A percentile compares a stretch with the other conserved stretches of the same genome.
These are phyloP conservation scores for Pseudognaphalium luteoalbum DNA, from an alignment of 129 eudicot species.

Conservation along the genomic window DNA sequence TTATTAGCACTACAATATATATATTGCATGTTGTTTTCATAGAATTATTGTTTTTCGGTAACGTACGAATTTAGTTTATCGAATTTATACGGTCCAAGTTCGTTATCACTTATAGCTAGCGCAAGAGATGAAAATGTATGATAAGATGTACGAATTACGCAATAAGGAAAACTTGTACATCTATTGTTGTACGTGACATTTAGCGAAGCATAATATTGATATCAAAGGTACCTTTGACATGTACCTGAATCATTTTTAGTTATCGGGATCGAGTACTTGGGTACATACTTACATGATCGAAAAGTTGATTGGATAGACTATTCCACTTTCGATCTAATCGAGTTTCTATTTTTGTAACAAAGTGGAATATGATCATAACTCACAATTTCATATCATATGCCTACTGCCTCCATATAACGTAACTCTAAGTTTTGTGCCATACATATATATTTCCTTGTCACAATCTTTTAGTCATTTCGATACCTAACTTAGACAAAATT, in stretches of 20 bases:
- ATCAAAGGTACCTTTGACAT: slow-evolving; percentile 15
- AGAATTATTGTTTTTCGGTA: too few relatives aligned
- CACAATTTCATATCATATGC: background rate
- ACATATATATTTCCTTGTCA: slow-evolving; percentile 1
- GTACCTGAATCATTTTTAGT: slow-evolving; percentile 20
- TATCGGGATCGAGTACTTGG: slow-evolving; percentile 4
- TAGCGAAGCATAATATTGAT: background rate
- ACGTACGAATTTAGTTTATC: too few relatives aligned
- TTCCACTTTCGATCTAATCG: slow-evolving; percentile 22
- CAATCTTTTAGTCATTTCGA: slow-evolving; percentile 31
- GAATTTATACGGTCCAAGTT: too few relatives aligned
- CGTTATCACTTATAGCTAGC: too few relatives aligned
- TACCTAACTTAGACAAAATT: slow-evolving; percentile 35
- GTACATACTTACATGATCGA: slow-evolving; percentile 14
- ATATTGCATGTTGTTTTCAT: too few relatives aligned
- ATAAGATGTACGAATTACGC: too few relatives aligned
- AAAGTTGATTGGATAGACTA: slow-evolving; percentile 29
- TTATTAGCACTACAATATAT: too few relatives aligned
- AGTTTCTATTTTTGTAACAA: slow-evolving; percentile 28
- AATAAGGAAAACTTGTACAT: background rate
- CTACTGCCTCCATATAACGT: background rate
- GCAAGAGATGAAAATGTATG: too few relatives aligned
- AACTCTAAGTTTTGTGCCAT: slow-evolving; percentile 2
- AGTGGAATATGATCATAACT: slow-evolving; percentile 21
- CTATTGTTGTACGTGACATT: background rate